Evolutionary conservation across 2,329 filamentous ascomycete genomes (phyloP), one percentile per base, ranked within the genome.

Genomic region (Dactylellina haptotyla): DNA sequence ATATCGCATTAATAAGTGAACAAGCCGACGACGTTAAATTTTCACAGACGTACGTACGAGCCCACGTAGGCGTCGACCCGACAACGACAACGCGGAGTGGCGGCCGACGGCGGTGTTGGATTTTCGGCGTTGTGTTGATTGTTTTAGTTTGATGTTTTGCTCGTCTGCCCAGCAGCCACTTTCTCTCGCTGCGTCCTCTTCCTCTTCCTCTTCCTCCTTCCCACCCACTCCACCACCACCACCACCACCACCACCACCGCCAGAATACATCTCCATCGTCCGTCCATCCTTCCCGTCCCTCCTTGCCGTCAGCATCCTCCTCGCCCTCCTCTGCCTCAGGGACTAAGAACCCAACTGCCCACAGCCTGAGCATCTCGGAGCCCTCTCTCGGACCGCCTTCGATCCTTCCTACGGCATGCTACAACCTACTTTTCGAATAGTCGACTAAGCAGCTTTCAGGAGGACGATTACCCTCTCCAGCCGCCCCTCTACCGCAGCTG

Each of bases 81-180:
- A n/a, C 50, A 51, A 53, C 57, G 45, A n/a, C 50, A 63, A 62
- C 66, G 32, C 66, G 23, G 30, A 20, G 26, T 14, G 28, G n/a
- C 14, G n/a, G n/a, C n/a, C n/a, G 16, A n/a, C 1, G 25, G 26
- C 4, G 25, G 18, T 57, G 67, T 72, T 72, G 67, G 51, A 72
- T 72, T 72, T 65, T 45, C 34, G 23, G 43, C 28, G 67, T 58
- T 46, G 58, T 72, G 67, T 72, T 65, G 59, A 59, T 28, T 41
- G 51, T 63, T 58, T 57, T 53, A 50, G 54, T 37, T 30, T 41
- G 41, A 20, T 10, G 18, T 6, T 53, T 54, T 64, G 54, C 56
- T 58, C 57, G 51, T 43, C 58, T 25, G 53, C 51, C 30, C 26
- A 25, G 45, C 58, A 34, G 58, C 43, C 45, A 56, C 45, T 61